Base-by-base conservation (phyloP, 208 protist genomes). In the Plasmodiophora brassicae region DNA sequence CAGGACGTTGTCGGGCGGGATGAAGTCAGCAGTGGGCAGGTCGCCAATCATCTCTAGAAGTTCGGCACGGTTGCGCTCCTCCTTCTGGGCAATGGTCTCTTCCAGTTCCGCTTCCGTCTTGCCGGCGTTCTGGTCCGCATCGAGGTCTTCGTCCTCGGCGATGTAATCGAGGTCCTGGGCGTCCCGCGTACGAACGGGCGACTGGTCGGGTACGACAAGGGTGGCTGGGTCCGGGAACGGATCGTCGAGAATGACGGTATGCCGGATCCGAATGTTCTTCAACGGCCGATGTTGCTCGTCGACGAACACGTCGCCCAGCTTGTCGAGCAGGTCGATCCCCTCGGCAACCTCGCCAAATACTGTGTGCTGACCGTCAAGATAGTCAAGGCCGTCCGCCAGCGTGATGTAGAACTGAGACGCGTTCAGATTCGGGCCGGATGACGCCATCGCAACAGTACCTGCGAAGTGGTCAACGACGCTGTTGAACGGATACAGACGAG, bases 1-100 rank as follows among this genome's bases (percentile, higher is more conserved):
- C 22, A 99, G 93, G 0, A 99, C 97, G 88, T 98, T 98, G 28
- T 99, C 97, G 0, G 96, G 96, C 5, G 98, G 97, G 85, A 8
- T 38, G n/a, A 89, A 83, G n/a, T 86, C 87, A 22, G 53, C 87
- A 14, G 5, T 46, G 0, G 97, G 95, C 20, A 99, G 88, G 46
- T 98, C 98, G 50, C 97, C 96, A 5, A 98, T 88, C 86, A 99
- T 95, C 53, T 98, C 96, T 1, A 91, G 89, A 90, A 99, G 95
- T 46, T 98, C 91, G 0, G 93, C 94, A 57, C 92, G 90, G 0
- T 90, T 91, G 50, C 87, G 85, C 0, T 93, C 94, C 54, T 95
- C 93, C 71, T 92, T 89, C 22, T 88, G 85, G 1, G 84, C 83
- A 0, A 93, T 85, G 43, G 36, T 41, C 87, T 93, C 92, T 20